Evolutionary conservation across 2,329 filamentous ascomycete species (phyloP), one percentile per base, ranked within the genome.

Genomic region (Pyricularia grisea): DNA sequence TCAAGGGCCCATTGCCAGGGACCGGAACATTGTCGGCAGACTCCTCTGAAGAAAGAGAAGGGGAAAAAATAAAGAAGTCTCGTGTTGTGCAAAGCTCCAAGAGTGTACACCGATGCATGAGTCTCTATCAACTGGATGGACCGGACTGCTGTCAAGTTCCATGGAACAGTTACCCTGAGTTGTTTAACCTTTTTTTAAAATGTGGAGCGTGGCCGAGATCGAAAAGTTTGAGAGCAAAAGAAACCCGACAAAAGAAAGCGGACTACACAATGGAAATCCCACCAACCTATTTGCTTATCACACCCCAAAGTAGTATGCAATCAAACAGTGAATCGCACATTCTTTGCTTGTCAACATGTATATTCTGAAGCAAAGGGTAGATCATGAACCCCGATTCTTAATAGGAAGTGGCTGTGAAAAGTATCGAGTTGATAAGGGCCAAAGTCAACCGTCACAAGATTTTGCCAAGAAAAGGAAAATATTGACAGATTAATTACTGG

Each of bases 1-100:
- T 86, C 82, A 85, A 82, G 81, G 81, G 77, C 72, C 68, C 68
- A 67, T 67, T 71, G 70, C 72, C 73, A 73, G 72, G 71, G 72
- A 69, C 73, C 75, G 74, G 74, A 76, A 74, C 72, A 60, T 67
- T 69, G 17, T 23, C 31, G 10, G 30, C 2, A 50, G 33, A 50
- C 30, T 33, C 30, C 14, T 27, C 31, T 5, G n/a, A 7, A 58
- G 23, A 6, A 25, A 12, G 11, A n/a, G 14, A 14, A 12, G 10
- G 10, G 4, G 4, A 5, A 50, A 50, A 14, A 50, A 12, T 50
- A 2, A 23, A 27, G 27, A 25, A 61, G 3, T 27, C 33, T 14
- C 17, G 17, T 36, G 3, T 36, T 14, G 33, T 61, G 10, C 23
- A 23, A 1, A 50, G 9, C 3, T 1, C 12, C 4, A 17, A 50